Evolutionary conservation across 2,329 filamentous ascomycete genomes (phyloP), one percentile per base, ranked within the genome.

Genomic region (Pleoardoris graminearum): DNA sequence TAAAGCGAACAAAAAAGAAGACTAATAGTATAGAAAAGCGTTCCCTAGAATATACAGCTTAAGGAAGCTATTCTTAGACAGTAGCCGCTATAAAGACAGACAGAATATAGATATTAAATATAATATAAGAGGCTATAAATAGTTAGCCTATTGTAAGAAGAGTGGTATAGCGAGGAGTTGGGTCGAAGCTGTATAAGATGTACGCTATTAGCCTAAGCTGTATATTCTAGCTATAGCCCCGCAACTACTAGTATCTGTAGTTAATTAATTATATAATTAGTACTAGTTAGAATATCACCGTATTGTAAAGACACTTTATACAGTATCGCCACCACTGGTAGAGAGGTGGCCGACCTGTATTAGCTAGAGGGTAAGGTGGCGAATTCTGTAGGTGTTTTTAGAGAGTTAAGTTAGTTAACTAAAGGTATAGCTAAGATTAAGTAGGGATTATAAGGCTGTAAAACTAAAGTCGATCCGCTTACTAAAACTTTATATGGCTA

Each of bases 1-100:
- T 29, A 16, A 37, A 21, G 36, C 33, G 25, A 48, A 43, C 35
- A 36, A 38, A 14, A 25, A 52, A 29, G 29, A 48, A 48, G 37
- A 43, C 50, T 38, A 21, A 48, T 5, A 21, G 36, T 12, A 16
- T 30, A 48, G 45, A 38, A 11, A 17, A 23, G 4, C 38, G 50
- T 49, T 30, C 6, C 33, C 50, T 38, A 30, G 37, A 1, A 16
- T 48, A 11, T 19, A 16, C 17, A 39, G 32, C 29, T 5, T 14
- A 11, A 1, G 25, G 39, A 44, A 42, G 32, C 27, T 27, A 39
- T 27, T 44, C 32, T 16, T 32, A 16, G 23, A 45, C 22, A 22
- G 25, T 3, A 37, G 21, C 23, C 21, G 21, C 25, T 11, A 19
- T 7, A n/a, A 16, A 33, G 27, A 38, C 21, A 29, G 43, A 38